Evolutionary conservation across 2,329 filamentous ascomycete genomes (phyloP), one percentile per base, ranked within the genome.

Genomic region (Hypoxylon sp.): DNA sequence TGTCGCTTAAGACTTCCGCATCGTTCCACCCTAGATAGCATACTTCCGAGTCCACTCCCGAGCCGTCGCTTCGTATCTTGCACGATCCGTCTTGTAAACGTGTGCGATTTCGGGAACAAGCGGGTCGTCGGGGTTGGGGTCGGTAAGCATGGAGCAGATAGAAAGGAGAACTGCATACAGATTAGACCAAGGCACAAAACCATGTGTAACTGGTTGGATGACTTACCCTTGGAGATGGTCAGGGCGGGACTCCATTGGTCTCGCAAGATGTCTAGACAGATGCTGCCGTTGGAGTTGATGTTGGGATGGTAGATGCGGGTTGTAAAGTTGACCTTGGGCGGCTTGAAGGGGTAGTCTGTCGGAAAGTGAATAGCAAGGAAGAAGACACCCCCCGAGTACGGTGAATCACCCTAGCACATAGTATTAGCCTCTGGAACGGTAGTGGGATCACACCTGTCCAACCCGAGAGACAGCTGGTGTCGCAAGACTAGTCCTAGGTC

Each of bases 311-410:
- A 99, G 85, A 99, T 98, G 78, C 94, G 91, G 70, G 95, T 99
- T 74, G 93, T 98, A 88, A 99, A 99, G 91, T 97, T 97, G 82
- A 99, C 94, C 89, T 99, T 99, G 73, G 95, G 95, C 68, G 95
- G 95, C 91, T 99, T 99, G 88, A 99, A 99, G 43, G 95, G 95
- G 83, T 99, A 99, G 86, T 99, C 95, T 86, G 95, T 99, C 72
- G 95, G 95, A 87, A 99, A 98, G 84, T 97, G 93, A 78, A 99
- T 99, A 73, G 91, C 90, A 71, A 99, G 88, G 89, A 99, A 99
- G 87, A 99, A 99, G 74, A 99, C 94, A 77, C 95, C 95, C 79
- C 94, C 94, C 52, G 94, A 93, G 86, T 98, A 99, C 80, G 95
- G 95, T 77, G 93, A 97, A 81, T 98, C 95, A 80, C 91, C 87